phyloP scores from a whole-genome alignment of 202 grass and related monocot genomes.

The Schoenoplectus tabernaemontani region DNA sequence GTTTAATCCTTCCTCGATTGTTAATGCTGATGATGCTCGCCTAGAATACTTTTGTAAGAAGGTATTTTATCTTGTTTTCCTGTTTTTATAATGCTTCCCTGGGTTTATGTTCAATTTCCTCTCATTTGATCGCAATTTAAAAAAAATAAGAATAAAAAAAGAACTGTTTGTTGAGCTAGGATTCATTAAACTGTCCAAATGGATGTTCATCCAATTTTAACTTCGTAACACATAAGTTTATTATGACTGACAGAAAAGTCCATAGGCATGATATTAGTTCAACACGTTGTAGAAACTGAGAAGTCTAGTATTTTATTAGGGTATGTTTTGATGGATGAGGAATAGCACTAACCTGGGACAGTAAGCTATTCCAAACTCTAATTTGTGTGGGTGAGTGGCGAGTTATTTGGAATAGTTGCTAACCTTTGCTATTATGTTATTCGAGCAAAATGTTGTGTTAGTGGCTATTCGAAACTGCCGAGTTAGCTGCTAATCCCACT shows the following conservation, averaged over 20 bases:
- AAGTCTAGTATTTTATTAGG: no score
- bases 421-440: neutral
- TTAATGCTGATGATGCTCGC: slow-evolving; percentile 63
- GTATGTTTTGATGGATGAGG: no score
- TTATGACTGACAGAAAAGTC: no score
- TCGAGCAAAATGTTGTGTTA: neutral
- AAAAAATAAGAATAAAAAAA: no score
- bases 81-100: neutral
- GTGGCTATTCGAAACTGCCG: neutral
- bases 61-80: slow-evolving; percentile 32
- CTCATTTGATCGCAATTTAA: no score
- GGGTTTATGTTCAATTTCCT: slow-evolving; percentile 14
- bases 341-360: no score
- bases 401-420: no score
- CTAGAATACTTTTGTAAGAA: slow-evolving; percentile 87
- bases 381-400: no score
- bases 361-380: no score
- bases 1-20: slow-evolving; percentile 68
- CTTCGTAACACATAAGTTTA: no score
- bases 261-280: no score
- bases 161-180: neutral
- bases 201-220: neutral
- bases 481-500: neutral
- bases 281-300: no score
- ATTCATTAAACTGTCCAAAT: neutral